Evolutionary conservation across 2,329 filamentous ascomycete species (phyloP).

Genomic region (Neonectria neomacrospora): DNA sequence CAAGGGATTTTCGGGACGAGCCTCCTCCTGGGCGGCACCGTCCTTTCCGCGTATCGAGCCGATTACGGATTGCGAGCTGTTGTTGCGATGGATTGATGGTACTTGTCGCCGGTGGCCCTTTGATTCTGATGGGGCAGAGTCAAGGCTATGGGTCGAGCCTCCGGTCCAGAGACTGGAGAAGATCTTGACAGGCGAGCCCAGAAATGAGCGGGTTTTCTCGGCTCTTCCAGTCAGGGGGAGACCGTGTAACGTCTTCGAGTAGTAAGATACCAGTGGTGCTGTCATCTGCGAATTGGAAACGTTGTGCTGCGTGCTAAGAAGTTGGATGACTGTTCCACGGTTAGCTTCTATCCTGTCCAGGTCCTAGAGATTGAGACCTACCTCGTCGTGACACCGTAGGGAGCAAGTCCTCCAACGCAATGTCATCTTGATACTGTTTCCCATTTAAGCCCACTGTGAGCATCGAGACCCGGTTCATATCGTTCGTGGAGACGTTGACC

Average conservation of each 20-base stretch:
- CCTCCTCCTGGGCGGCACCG: conserved; percentile 56
- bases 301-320: conserved; percentile 77
- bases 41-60: conserved; percentile 64
- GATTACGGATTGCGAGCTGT: conserved; percentile 65
- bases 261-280: conserved; percentile 77
- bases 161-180: conserved; percentile 83
- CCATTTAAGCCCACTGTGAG: conserved; percentile 73
- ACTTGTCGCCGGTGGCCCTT: conserved; percentile 54
- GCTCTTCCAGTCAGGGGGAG: conserved; percentile 71
- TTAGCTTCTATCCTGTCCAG: conserved; percentile 46
- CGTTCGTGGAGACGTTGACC: conserved; percentile 68
- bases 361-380: conserved; percentile 54
- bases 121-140: conserved; percentile 42
- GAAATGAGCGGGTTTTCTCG: conserved; percentile 74
- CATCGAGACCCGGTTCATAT: conserved; percentile 61
- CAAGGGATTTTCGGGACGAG: conserved; percentile 71
- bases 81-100: conserved; percentile 55
- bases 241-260: conserved; percentile 79
- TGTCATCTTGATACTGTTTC: conserved; percentile 77
- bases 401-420: conserved; percentile 78
- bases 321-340: conserved; percentile 69
- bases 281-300: conserved; percentile 73
- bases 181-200: conserved; percentile 86
- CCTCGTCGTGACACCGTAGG: conserved; percentile 78
- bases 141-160: conserved; percentile 58